phyloP scores from a whole-genome alignment of 2,329 filamentous ascomycete genomes.

The Colletotrichum simmondsii region DNA sequence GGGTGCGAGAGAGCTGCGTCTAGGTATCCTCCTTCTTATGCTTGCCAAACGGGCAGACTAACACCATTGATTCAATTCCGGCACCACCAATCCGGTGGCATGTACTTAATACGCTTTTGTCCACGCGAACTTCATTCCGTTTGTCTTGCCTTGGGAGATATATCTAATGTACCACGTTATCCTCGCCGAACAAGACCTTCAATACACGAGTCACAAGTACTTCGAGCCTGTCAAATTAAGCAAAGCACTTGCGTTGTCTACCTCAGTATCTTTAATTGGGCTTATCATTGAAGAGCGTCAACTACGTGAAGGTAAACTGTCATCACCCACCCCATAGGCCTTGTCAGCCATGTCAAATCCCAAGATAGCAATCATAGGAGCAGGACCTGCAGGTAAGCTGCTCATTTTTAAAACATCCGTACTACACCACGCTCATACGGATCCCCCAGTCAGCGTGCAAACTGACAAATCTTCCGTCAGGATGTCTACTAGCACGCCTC shows the following conservation, averaged over 20 bases:
- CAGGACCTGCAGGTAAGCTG: constrained; percentile 51
- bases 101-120: background rate
- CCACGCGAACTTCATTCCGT: background rate
- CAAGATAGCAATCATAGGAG: constrained; percentile 59
- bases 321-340: background rate
- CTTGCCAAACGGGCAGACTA: background rate
- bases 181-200: background rate
- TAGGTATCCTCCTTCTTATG: background rate
- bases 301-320: too few relatives aligned
- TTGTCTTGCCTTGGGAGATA: too few relatives aligned
- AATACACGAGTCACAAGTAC: background rate
- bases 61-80: background rate
- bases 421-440: background rate
- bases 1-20: background rate
- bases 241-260: background rate
- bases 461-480: constrained; percentile 12
- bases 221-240: background rate
- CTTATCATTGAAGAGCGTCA: too few relatives aligned
- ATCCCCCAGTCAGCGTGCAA: background rate
- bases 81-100: too few relatives aligned
- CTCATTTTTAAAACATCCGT: background rate
- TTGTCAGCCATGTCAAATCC: background rate
- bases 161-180: background rate
- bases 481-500: constrained; percentile 63
- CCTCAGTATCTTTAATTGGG: too few relatives aligned